Percentiles rank a stretch among this genome's conserved stretches.
Conservation (phyloP, 495 filamentous ascomycete species). For the Penicillium maclennaniae region DNA sequence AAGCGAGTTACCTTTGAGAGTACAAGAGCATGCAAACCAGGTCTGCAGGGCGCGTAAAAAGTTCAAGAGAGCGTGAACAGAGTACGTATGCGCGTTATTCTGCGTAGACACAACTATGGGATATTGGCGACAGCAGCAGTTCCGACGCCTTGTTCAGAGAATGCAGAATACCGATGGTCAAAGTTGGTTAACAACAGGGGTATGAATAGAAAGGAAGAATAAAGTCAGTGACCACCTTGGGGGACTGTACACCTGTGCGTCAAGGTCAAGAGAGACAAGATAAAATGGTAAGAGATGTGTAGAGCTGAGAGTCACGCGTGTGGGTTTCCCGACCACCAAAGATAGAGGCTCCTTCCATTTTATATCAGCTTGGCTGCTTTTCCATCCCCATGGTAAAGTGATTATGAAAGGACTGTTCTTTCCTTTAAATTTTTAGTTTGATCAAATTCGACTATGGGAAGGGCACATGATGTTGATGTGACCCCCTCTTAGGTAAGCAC, state of each 20-base stretch:
- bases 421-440: neutral
- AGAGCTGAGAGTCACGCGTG: neutral
- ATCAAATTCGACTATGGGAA: neutral
- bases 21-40: no score
- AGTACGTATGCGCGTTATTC: neutral
- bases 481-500: conserved; percentile 18
- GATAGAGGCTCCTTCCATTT: neutral
- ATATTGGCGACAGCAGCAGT: conserved; percentile 1
- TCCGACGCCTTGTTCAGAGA: conserved; percentile 3
- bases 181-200: neutral
- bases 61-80: neutral
- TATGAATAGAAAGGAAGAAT: conserved; percentile 2
- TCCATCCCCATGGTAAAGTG: neutral
- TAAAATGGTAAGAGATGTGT: neutral
- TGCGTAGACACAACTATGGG: conserved; percentile 1
- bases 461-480: conserved; percentile 20
- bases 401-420: neutral
- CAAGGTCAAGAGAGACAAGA: neutral
- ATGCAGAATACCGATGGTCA: neutral
- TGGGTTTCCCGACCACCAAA: neutral
- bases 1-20: neutral
- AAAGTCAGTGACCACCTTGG: neutral
- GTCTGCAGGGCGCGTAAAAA: no score
- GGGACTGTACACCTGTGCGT: neutral
- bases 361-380: neutral